Conservation (phyloP, 495 filamentous ascomycete genomes). For the Hypoxylon lenormandii region DNA sequence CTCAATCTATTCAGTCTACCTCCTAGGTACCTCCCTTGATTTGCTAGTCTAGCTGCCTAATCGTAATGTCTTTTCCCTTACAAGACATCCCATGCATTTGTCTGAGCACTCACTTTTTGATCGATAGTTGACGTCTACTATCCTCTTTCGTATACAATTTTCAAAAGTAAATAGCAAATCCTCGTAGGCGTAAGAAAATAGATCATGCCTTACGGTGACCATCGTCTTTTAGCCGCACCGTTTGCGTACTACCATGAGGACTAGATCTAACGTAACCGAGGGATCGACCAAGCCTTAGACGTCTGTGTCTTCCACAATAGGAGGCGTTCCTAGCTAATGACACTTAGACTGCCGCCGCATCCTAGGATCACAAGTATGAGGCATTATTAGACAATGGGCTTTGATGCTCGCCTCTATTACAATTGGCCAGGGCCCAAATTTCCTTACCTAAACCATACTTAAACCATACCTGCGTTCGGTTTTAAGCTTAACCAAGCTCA, state of each 20-base stretch:
- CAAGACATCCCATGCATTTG: not conserved
- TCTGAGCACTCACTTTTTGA: not conserved
- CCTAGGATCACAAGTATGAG: slow-evolving; percentile 12
- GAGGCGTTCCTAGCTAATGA: slow-evolving; percentile 3
- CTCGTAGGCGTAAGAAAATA: not conserved
- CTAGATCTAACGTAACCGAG: not conserved
- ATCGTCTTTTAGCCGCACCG: slow-evolving; percentile 13
- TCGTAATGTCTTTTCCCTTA: not conserved
- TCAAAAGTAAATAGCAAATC: not conserved
- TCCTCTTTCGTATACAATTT: not conserved
- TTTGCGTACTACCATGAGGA: not conserved
- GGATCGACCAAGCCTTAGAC: slow-evolving; percentile 20
- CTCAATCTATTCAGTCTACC: too few species aligned
- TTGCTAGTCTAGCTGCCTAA: slow-evolving; percentile 7
- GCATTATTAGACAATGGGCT: slow-evolving; percentile 14
- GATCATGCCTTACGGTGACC: not conserved
- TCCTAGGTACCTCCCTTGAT: not conserved
- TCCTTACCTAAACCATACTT: not conserved
- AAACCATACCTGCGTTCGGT: not conserved
- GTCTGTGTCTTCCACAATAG: not conserved
- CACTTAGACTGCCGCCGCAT: not conserved
- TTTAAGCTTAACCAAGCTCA: not conserved
- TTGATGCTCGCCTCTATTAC: slow-evolving; percentile 16
- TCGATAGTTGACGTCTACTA: slow-evolving; percentile 3
- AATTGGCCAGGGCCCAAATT: not conserved